phyloP scores from a whole-genome alignment of 768 basidiomycete genomes.

The Kwoniella newhampshirensis region DNA sequence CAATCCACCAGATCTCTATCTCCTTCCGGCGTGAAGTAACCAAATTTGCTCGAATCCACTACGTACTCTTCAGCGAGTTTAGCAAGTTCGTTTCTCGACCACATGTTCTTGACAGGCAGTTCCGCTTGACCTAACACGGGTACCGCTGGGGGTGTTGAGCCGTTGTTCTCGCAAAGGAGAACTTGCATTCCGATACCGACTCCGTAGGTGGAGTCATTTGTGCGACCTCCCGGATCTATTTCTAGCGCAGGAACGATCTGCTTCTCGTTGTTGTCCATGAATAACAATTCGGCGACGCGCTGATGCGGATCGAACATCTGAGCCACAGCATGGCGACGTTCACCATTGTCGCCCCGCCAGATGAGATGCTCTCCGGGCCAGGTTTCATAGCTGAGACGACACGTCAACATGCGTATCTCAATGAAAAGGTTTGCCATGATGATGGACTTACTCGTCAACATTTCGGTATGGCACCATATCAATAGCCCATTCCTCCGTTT shows the following conservation, averaged over 20 bases:
- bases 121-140: constrained; percentile 72
- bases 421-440: too few species aligned
- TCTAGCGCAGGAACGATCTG: constrained; percentile 81
- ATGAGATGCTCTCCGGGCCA: constrained; percentile 85
- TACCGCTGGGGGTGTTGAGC: constrained; percentile 66
- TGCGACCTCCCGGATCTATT: constrained; percentile 77
- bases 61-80: constrained; percentile 17
- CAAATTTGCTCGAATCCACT: constrained; percentile 2
- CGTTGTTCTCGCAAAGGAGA: constrained; percentile 72
- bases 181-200: constrained; percentile 81
- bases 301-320: constrained; percentile 56
- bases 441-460: constrained; percentile 79
- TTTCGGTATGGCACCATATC: constrained; percentile 78
- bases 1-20: constrained; percentile 61
- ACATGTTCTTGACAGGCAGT: constrained; percentile 67
- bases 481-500: constrained; percentile 62
- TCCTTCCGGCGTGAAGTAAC: constrained; percentile 10
- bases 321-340: constrained; percentile 67
- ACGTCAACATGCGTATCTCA: too few species aligned
- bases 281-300: constrained; percentile 32
- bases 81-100: constrained; percentile 18
- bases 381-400: constrained; percentile 32
- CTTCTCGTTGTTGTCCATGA: constrained; percentile 57
- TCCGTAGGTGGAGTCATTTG: constrained; percentile 60
- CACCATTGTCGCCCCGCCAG: constrained; percentile 70